Base-by-base conservation (phyloP, 1,139 yeast genomes). In the Lodderomyces margitis region DNA sequence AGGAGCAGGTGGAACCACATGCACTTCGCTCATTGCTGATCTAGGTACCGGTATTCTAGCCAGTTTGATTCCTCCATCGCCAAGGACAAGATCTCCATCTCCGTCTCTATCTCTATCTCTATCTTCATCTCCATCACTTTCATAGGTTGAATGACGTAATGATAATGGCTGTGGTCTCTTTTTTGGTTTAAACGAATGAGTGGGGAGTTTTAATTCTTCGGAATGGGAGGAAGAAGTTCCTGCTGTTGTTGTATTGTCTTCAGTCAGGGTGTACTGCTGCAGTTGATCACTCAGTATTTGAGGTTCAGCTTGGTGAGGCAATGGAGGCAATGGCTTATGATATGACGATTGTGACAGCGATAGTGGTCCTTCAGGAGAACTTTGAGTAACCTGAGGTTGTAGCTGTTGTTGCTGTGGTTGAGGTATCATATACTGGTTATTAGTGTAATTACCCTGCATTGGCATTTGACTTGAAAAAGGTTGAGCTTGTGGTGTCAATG, bases 111-210 rank as follows among this genome's bases (percentile, higher is more conserved):
- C 31, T n/a, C n/a, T n/a, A 50, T 24, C 27, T 10, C n/a, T 12
- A 24, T 24, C 27, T 5, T 9, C 11, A n/a, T 24, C 30, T 27
- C 14, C 30, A n/a, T 27, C 30, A 9, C 32, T 15, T n/a, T 15
- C 19, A 45, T 58, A 61, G 10, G 44, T 41, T 10, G 73, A 64
- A 47, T 68, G 71, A 46, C 56, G 67, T 39, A 71, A 61, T 11
- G 70, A 54, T 40, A 71, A 59, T 7, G 76, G 77, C 39, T 68
- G 52, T 21, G 77, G 77, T 48, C 77, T 58, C 48, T 70, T 55
- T 43, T 68, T 70, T 9, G 74, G 73, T 47, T 66, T 69, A 49
- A 62, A 67, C 37, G 60, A 57, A 46, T 55, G 59, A 8, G 54
- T 46, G 3, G 70, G 68, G 14, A 61, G 41, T 42, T 57, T 62